Percentiles rank a stretch among this genome's conserved stretches.
These are phyloP conservation scores for Serendipita sp. DNA, from an alignment of 1,284 basidiomycete species.

Conservation along the genomic window DNA sequence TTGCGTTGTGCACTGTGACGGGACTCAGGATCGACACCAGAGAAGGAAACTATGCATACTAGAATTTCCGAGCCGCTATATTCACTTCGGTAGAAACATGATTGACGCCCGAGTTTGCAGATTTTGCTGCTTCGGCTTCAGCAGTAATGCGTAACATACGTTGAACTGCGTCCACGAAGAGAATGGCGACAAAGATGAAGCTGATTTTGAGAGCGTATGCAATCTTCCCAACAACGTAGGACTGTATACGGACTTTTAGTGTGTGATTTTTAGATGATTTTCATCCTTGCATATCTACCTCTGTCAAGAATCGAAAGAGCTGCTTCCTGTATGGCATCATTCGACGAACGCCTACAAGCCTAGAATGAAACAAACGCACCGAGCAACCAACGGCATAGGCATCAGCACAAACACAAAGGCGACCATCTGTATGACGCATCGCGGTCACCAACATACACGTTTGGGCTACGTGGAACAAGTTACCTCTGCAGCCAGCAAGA, in stretches of 20 bases:
- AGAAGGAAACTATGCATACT: constrained; percentile 40
- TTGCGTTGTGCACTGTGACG: constrained; percentile 57
- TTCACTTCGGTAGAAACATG: constrained; percentile 73
- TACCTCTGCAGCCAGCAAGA: constrained; percentile 60
- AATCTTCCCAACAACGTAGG: constrained; percentile 49
- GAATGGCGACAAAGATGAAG: constrained; percentile 86
- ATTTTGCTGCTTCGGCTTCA: constrained; percentile 59
- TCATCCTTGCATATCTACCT: constrained; percentile 17
- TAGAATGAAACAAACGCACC: background rate
- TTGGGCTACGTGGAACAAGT: constrained; percentile 8
- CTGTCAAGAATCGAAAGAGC: constrained; percentile 64
- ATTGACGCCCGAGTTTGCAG: constrained; percentile 33
- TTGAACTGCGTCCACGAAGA: constrained; percentile 84
- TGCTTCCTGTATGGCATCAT: constrained; percentile 29
- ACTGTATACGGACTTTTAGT: background rate
- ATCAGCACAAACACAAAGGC: constrained; percentile 63
- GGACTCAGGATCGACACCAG: background rate
- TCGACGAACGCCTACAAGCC: background rate
- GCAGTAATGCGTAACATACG: constrained; percentile 79
- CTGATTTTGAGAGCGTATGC: constrained; percentile 82
- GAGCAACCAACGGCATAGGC: constrained; percentile 61
- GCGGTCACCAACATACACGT: background rate
- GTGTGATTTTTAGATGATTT: background rate
- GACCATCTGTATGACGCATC: constrained; percentile 33
- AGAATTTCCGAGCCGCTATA: constrained; percentile 83